Base-by-base conservation (phyloP, 495 filamentous ascomycete species). In the Bombardia bombarda region DNA sequence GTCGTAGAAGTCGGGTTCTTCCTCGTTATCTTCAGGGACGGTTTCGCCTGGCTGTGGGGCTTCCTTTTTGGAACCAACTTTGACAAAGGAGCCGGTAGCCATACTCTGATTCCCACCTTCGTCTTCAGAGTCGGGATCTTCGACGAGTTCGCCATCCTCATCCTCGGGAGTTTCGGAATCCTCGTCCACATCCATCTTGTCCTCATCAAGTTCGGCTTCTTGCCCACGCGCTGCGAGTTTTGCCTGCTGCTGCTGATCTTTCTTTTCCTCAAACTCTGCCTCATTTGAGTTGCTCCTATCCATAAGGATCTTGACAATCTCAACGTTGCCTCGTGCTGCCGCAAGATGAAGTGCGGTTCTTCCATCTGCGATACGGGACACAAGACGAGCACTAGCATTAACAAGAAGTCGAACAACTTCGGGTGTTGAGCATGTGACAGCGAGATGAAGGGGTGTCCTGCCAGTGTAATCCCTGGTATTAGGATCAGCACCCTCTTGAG, bases 321-420 rank as follows among this genome's bases (percentile, higher is more conserved):
- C 80, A 12, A 67, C 60, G 47, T 75, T 62, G 1, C 87, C 87
- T 9, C 81, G 70, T 7, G 72, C 71, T 31, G 84, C 82, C 8
- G 87, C 87, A 24, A 90, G 67, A 58, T 90, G 87, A 30, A 93
- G 66, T 7, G 87, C 83, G 1, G 85, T 90, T 32, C 77, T 66
- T 6, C 87, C 87, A 65, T 93, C 87, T 1, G 79, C 84, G 32
- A 90, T 58, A 32, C 87, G 74, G 30, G 83, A 69, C 23, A 83
- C 69, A 6, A 93, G 61, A 33, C 84, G 74, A 16, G 87, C 87
- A 1, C 82, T 83, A 44, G 76, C 66, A 51, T 84, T 72, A n/a
- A 90, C 76, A 5, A 93, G 66, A 35, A 60, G 69, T 47, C 80
- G 66, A n/a, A 90, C 82, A 32, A 90, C 69, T 26, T 79, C 78